These are phyloP conservation scores for Eruca vesicaria DNA, from an alignment of 441 rosid species.

Conservation along the genomic window DNA sequence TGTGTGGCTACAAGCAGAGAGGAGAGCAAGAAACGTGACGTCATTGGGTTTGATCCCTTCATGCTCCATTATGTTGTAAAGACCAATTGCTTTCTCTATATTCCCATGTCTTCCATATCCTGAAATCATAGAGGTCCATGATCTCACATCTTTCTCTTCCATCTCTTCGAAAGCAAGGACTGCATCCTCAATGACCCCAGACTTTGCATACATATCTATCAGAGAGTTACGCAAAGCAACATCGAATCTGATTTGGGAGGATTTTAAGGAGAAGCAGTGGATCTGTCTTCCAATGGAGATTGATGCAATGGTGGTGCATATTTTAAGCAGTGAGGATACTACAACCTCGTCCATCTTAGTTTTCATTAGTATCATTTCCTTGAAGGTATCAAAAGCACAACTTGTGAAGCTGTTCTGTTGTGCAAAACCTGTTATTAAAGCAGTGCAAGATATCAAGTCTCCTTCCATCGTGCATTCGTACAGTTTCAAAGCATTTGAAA, in stretches of 20 bases:
- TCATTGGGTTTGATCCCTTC: constrained; percentile 68
- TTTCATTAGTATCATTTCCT: constrained; percentile 44
- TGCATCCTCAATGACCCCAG: constrained; percentile 71
- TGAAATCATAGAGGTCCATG: constrained; percentile 79
- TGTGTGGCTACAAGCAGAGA: constrained; percentile 76
- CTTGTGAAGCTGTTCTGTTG: constrained; percentile 23
- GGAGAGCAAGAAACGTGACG: constrained; percentile 67
- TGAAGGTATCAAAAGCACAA: constrained; percentile 54
- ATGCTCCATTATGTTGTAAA: constrained; percentile 63
- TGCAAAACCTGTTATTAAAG: constrained; percentile 59
- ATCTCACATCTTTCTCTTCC: constrained; percentile 64
- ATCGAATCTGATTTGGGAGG: constrained; percentile 44
- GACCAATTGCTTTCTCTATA: constrained; percentile 55
- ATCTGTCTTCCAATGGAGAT: constrained; percentile 60
- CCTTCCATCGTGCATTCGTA: constrained; percentile 36
- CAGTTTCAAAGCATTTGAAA: constrained; percentile 46
- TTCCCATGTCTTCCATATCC: constrained; percentile 76
- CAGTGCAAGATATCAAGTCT: constrained; percentile 65
- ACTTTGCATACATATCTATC: constrained; percentile 81
- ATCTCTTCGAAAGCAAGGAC: constrained; percentile 57
- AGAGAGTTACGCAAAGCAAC: constrained; percentile 63
- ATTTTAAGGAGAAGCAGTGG: constrained; percentile 56
- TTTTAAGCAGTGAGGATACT: constrained; percentile 54
- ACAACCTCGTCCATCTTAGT: constrained; percentile 53
- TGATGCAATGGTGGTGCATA: constrained; percentile 53